Conservation (phyloP, 306 rosid species). For the Cotoneaster glaucophyllus region DNA sequence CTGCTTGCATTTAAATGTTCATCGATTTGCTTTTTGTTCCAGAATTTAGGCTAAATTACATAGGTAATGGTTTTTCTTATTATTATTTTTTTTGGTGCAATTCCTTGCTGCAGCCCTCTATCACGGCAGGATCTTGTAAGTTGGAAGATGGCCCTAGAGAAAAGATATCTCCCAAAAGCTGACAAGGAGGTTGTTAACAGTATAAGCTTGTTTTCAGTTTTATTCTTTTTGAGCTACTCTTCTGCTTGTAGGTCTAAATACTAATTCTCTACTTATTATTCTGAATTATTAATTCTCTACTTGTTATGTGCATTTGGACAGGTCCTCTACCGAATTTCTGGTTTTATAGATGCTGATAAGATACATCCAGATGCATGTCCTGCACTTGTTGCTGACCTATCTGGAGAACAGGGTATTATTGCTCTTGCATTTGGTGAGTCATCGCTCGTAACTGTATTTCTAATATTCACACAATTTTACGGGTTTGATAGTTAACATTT, state of each 20-base stretch:
- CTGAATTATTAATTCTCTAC: conserved; percentile 19
- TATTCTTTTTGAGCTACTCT: conserved; percentile 7
- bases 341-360: conserved; percentile 82
- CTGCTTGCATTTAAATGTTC: conserved; percentile 6
- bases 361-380: conserved; percentile 97
- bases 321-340: conserved; percentile 71
- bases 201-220: conserved; percentile 24
- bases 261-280: conserved; percentile 15
- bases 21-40: conserved; percentile 13
- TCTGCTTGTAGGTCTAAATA: conserved; percentile 18
- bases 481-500: neutral
- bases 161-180: conserved; percentile 84
- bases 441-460: conserved; percentile 9
- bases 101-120: conserved; percentile 58
- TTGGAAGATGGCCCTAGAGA: conserved; percentile 96
- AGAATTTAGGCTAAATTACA: conserved; percentile 9
- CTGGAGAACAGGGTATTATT: conserved; percentile 91
- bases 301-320: conserved; percentile 34
- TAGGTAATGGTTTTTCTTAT: conserved; percentile 3
- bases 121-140: conserved; percentile 98
- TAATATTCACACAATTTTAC: neutral
- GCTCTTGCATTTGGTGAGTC: conserved; percentile 90
- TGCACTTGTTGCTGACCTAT: conserved; percentile 89
- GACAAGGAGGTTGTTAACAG: conserved; percentile 62
- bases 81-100: neutral